phyloP scores from a whole-genome alignment of 306 rosid species.

The Cicer arietinum region DNA sequence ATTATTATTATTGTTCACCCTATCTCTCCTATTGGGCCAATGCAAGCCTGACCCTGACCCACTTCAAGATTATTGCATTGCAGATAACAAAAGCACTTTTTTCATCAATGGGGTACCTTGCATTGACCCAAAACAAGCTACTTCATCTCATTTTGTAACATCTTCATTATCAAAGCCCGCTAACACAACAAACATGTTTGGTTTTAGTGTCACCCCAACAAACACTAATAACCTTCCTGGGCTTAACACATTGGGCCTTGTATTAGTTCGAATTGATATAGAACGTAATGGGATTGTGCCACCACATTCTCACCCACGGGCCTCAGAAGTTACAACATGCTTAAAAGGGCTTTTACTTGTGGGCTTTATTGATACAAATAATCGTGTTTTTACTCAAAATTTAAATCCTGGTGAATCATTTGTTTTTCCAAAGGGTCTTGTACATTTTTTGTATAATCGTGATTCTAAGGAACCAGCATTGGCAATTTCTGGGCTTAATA shows the following conservation, averaged over 20 bases:
- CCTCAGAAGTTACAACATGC: slow-evolving; percentile 68
- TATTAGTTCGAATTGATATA: slow-evolving; percentile 61
- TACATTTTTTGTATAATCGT: slow-evolving; percentile 64
- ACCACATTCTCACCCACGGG: slow-evolving; percentile 74
- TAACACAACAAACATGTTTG: slow-evolving; percentile 48
- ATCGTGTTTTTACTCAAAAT: slow-evolving; percentile 45
- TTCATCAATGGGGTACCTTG: slow-evolving; percentile 69
- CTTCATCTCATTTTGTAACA: slow-evolving; percentile 56
- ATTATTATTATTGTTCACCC: slow-evolving; percentile 38
- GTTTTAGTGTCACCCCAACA: slow-evolving; percentile 57
- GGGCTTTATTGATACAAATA: slow-evolving; percentile 64
- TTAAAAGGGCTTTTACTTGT: slow-evolving; percentile 53
- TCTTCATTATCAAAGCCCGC: slow-evolving; percentile 60
- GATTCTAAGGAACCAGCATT: slow-evolving; percentile 45
- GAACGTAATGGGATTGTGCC: slow-evolving; percentile 47
- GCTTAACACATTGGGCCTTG: slow-evolving; percentile 75
- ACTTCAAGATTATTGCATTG: slow-evolving; percentile 79
- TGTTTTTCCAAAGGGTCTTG: slow-evolving; percentile 68
- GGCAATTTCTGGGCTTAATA: slow-evolving; percentile 63
- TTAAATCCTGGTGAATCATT: slow-evolving; percentile 65
- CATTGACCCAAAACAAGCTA: slow-evolving; percentile 62
- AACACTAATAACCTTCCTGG: slow-evolving; percentile 64
- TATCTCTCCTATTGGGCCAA: slow-evolving; percentile 43
- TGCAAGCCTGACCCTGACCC: slow-evolving; percentile 63
- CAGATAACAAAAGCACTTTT: slow-evolving; percentile 45